Conservation (phyloP, 768 basidiomycete species). For the Tylopilus sp. region DNA sequence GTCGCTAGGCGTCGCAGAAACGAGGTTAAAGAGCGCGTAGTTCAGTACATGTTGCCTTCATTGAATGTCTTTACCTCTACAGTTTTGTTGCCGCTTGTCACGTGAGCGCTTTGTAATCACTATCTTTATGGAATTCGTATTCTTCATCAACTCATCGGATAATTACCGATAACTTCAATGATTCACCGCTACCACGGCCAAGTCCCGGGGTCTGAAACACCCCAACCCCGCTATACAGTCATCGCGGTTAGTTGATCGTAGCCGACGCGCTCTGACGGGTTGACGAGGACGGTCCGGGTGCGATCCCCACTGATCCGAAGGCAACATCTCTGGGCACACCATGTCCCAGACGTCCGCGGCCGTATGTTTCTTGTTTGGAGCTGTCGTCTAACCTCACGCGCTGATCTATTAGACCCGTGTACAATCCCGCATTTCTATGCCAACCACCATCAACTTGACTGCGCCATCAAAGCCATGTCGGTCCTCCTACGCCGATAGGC, state of each 20-base stretch:
- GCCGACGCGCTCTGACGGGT: too few species aligned
- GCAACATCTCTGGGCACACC: too few species aligned
- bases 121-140: conserved; percentile 29
- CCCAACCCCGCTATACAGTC: background rate
- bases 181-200: too few species aligned
- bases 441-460: background rate
- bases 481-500: background rate
- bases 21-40: conserved; percentile 13
- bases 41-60: background rate
- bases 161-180: background rate
- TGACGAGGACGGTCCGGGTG: background rate
- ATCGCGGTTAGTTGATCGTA: background rate
- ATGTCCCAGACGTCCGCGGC: too few species aligned
- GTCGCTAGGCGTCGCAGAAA: conserved; percentile 27
- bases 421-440: background rate
- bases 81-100: background rate
- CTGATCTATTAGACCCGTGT: too few species aligned
- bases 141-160: background rate
- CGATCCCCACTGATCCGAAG: too few species aligned
- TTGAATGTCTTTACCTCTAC: background rate
- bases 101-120: conserved; percentile 16
- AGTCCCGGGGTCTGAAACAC: too few species aligned
- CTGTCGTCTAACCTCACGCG: too few species aligned
- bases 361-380: too few species aligned
- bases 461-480: background rate